Percentiles rank a stretch among this genome's conserved stretches.
These are phyloP conservation scores for Stagonosporopsis rhizophila DNA, from an alignment of 2,329 filamentous ascomycete species.

Conservation along the genomic window DNA sequence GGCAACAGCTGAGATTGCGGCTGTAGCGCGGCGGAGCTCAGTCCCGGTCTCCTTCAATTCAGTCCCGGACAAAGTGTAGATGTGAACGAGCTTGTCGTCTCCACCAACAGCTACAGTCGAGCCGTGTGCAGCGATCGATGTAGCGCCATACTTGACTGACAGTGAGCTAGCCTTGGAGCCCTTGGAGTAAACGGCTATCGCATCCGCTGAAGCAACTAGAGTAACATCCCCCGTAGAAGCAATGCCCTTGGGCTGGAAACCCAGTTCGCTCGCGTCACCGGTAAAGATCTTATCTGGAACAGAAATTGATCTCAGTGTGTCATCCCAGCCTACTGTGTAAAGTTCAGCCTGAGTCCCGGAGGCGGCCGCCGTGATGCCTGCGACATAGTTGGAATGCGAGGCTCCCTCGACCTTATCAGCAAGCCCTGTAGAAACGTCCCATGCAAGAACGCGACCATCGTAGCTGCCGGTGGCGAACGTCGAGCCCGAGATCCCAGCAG, in stretches of 20 bases:
- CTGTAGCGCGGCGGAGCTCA: constrained; percentile 71
- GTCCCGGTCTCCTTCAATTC: constrained; percentile 61
- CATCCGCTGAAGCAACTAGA: constrained; percentile 61
- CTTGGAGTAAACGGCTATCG: constrained; percentile 67
- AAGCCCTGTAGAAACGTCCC: constrained; percentile 75
- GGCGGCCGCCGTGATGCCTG: constrained; percentile 68
- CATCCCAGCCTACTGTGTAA: constrained; percentile 95
- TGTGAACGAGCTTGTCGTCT: constrained; percentile 74
- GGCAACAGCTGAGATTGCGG: constrained; percentile 77
- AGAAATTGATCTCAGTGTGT: constrained; percentile 82
- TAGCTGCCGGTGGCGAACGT: constrained; percentile 90
- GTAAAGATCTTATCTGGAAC: constrained; percentile 76
- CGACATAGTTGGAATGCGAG: constrained; percentile 84
- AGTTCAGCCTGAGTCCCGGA: constrained; percentile 56
- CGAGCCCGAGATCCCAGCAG: constrained; percentile 67
- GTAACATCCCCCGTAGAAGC: constrained; percentile 62
- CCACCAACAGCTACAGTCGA: constrained; percentile 77
- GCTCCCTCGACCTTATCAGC: constrained; percentile 79
- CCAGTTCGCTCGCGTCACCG: constrained; percentile 70
- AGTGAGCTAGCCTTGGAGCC: constrained; percentile 66
- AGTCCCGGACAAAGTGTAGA: constrained; percentile 71
- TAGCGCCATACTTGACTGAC: constrained; percentile 69
- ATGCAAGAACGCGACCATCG: constrained; percentile 84
- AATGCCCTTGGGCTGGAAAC: constrained; percentile 81
- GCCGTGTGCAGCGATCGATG: constrained; percentile 73